A percentile compares a stretch with the other conserved stretches of the same genome.
These are phyloP conservation scores for Pythium brassicae DNA, from an alignment of 352 stramenopile species.

Conservation along the genomic window DNA sequence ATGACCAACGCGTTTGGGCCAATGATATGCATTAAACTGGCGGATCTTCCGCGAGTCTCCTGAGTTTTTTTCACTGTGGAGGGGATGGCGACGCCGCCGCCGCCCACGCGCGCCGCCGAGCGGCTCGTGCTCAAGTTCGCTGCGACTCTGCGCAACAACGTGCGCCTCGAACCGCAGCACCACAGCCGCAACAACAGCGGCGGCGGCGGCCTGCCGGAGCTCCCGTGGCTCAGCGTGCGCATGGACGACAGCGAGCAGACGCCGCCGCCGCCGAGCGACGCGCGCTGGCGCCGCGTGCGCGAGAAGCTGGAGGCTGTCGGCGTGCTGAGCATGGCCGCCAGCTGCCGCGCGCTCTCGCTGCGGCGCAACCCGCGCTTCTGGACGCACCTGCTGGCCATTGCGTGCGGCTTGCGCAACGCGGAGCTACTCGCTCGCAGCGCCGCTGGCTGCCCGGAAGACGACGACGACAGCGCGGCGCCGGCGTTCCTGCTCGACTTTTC, in stretches of 20 bases:
- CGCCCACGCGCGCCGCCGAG: constrained; percentile 9
- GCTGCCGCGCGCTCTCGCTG: constrained; percentile 22
- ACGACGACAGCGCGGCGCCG: constrained; percentile 5
- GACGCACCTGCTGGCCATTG: constrained; percentile 14
- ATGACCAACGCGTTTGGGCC: too few species aligned
- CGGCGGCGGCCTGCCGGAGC: neutral
- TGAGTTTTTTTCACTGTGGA: constrained; percentile 2
- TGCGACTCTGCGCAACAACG: constrained; percentile 9
- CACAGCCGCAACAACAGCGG: neutral
- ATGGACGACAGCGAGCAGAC: constrained; percentile 5
- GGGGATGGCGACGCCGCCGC: constrained; percentile 3
- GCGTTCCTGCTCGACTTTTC: constrained; percentile 38
- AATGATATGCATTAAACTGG: too few species aligned
- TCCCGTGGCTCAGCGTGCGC: constrained; percentile 16
- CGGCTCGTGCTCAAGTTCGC: constrained; percentile 17
- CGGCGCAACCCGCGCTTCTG: constrained; percentile 31
- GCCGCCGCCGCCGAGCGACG: neutral
- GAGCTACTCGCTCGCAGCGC: constrained; percentile 7
- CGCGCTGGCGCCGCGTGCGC: constrained; percentile 1
- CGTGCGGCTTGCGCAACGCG: constrained; percentile 7
- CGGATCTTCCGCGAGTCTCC: neutral
- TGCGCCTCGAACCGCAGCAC: constrained; percentile 14
- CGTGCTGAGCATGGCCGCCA: constrained; percentile 23
- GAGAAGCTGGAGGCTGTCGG: constrained; percentile 20
- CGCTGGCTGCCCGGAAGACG: neutral